Conservation (phyloP, 768 basidiomycete species). For the Suillus subluteus region DNA sequence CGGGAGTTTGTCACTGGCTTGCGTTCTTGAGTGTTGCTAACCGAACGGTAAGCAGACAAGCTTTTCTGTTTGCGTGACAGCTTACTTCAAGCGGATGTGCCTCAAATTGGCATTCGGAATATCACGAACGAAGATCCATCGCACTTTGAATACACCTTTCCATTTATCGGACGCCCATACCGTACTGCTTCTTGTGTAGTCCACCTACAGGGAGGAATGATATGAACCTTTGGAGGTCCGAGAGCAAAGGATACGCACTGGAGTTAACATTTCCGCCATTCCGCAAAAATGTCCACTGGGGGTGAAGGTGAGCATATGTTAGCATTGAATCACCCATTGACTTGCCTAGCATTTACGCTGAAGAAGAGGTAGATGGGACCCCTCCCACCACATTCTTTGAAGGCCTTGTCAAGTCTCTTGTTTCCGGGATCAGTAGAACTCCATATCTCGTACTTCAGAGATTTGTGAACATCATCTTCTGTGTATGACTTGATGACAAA, state of each 20-base stretch:
- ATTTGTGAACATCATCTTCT: slow-evolving; percentile 99
- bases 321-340: background rate
- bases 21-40: slow-evolving; percentile 93
- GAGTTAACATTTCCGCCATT: slow-evolving; percentile 97
- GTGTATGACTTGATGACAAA: slow-evolving; percentile 99
- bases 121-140: slow-evolving; percentile 97
- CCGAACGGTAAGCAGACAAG: slow-evolving; percentile 18
- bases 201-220: slow-evolving; percentile 53
- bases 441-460: slow-evolving; percentile 97
- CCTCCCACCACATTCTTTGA: slow-evolving; percentile 89
- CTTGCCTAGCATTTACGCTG: slow-evolving; percentile 89
- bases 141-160: slow-evolving; percentile 99
- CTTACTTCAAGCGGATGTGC: slow-evolving; percentile 85
- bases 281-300: slow-evolving; percentile 94
- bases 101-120: slow-evolving; percentile 88
- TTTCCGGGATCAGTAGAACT: slow-evolving; percentile 97
- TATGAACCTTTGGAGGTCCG: slow-evolving; percentile 4
- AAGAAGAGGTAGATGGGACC: slow-evolving; percentile 99
- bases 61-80: background rate
- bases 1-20: slow-evolving; percentile 98
- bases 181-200: slow-evolving; percentile 91
- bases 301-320: slow-evolving; percentile 13
- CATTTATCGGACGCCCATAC: slow-evolving; percentile 99
- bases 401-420: slow-evolving; percentile 95
- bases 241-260: slow-evolving; percentile 49